phyloP scores from a whole-genome alignment of 2,329 filamentous ascomycete species.

The Alternaria triticimaculans region DNA sequence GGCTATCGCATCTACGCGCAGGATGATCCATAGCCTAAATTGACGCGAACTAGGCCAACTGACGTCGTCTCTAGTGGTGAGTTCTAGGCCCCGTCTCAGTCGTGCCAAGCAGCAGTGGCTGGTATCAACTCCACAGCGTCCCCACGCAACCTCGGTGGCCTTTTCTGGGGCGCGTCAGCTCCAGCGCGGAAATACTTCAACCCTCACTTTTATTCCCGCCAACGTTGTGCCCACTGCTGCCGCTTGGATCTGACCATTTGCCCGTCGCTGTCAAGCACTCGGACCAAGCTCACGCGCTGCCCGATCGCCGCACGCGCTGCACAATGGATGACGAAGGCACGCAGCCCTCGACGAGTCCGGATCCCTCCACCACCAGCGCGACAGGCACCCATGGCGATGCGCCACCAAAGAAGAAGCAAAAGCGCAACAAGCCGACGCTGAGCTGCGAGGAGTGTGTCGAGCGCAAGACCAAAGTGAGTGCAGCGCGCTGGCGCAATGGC shows the following conservation, averaged over 20 bases:
- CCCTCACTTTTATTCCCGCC: slow-evolving; percentile 35
- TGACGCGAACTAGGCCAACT: not conserved
- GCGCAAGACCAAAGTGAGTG: slow-evolving; percentile 76
- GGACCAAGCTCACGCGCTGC: not conserved
- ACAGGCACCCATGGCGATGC: slow-evolving; percentile 13
- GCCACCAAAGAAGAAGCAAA: slow-evolving; percentile 74
- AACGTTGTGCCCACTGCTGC: slow-evolving; percentile 26
- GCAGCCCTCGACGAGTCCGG: slow-evolving; percentile 30
- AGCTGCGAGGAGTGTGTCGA: slow-evolving; percentile 83
- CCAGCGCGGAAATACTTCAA: slow-evolving; percentile 25
- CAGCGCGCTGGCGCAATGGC: not conserved
- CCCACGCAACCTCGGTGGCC: slow-evolving; percentile 16
- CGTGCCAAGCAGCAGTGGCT: slow-evolving; percentile 18
- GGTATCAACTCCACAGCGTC: slow-evolving; percentile 11
- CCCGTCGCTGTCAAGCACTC: not conserved
- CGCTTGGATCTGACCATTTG: slow-evolving; percentile 10
- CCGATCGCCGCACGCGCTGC: not conserved
- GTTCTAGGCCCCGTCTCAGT: slow-evolving; percentile 1
- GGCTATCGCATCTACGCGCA: not conserved
- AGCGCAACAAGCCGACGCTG: slow-evolving; percentile 82
- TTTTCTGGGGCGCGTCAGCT: slow-evolving; percentile 15
- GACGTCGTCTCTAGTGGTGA: not conserved
- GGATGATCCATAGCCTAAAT: not conserved
- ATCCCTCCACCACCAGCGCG: slow-evolving; percentile 19
- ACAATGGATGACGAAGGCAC: slow-evolving; percentile 17